Evolutionary conservation across 768 basidiomycete species (phyloP), one percentile per base, ranked within the genome.

Genomic region (Xerocomellus intermedius): DNA sequence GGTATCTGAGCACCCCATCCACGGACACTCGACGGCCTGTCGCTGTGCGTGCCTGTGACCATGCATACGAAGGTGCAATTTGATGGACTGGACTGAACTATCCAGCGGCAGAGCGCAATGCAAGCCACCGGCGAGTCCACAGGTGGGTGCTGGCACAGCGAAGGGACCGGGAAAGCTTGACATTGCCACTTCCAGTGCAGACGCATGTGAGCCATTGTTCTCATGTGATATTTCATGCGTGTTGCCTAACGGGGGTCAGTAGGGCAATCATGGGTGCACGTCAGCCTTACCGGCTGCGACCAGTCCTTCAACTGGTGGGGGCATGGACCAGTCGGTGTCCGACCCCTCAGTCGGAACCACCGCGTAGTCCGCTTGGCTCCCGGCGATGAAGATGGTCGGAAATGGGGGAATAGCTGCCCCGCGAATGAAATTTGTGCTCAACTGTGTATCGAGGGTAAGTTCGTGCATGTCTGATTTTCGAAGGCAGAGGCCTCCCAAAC

Each of bases 11-110:
- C 58, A 61, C n/a, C 48, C 50, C 9, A 16, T 21, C 59, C 64
- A 62, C 1, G 56, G 51, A 32, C 53, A 64, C 6, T 7, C 48
- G 26, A 55, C 45, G 22, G 14, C 2, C 30, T 28, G 38, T 14
- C 33, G 36, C 19, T 43, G 45, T 9, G 38, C 48, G 26, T 65
- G 48, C 26, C 43, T 54, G 16, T 55, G 38, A 10, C 44, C 43
- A 24, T 63, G 61, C 39, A 50, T 21, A 21, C 35, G 52, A 21
- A 64, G 50, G 33, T 62, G 61, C 16, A 3, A 14, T 24, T 42
- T 48, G 36, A 62, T 52, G 41, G 55, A 48, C 4, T 10, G 9
- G 28, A 21, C 12, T 2, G 52, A 51, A 33, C 22, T 38, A 5
- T 49, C 33, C 14, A 59, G 39, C 2, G 47, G 48, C 13, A 17